phyloP scores from a whole-genome alignment of 371 early-diverging fungal genomes.

The Circinella minor region DNA sequence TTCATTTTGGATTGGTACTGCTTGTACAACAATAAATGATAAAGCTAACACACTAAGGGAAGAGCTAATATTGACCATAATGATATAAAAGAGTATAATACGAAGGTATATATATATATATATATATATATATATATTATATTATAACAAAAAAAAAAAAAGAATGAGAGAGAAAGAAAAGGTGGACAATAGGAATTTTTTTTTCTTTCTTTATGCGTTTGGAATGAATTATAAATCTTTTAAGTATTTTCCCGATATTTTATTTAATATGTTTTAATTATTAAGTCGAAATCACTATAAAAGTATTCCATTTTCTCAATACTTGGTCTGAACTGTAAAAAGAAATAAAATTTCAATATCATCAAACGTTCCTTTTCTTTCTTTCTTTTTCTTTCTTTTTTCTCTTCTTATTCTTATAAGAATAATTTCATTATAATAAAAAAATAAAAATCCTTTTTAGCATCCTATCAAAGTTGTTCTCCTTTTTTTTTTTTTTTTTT shows the following conservation, averaged over 20 bases:
- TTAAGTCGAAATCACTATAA: too few species aligned
- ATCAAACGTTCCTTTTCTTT: too few species aligned
- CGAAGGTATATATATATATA: background rate
- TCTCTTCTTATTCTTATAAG: too few species aligned
- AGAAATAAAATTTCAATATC: too few species aligned
- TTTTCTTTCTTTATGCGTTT: background rate
- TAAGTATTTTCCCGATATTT: conserved; percentile 3
- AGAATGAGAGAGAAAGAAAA: background rate
- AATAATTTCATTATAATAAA: too few species aligned
- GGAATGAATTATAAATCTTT: background rate
- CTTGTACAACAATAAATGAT: background rate
- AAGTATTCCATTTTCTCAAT: background rate
- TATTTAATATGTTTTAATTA: background rate
- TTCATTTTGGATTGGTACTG: background rate
- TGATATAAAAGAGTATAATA: background rate
- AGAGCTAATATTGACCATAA: background rate
- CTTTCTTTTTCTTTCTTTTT: too few species aligned
- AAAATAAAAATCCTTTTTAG: too few species aligned
- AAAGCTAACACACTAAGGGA: background rate
- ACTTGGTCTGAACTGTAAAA: background rate
- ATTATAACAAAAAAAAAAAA: too few species aligned
- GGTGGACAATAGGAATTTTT: background rate
- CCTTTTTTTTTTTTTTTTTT: too few species aligned
- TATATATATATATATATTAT: too few species aligned
- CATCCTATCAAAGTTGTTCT: too few species aligned